A percentile compares a stretch with the other conserved stretches of the same genome.
Conservation (phyloP, 805 yeast genomes). For the Teunomyces panamensis region DNA sequence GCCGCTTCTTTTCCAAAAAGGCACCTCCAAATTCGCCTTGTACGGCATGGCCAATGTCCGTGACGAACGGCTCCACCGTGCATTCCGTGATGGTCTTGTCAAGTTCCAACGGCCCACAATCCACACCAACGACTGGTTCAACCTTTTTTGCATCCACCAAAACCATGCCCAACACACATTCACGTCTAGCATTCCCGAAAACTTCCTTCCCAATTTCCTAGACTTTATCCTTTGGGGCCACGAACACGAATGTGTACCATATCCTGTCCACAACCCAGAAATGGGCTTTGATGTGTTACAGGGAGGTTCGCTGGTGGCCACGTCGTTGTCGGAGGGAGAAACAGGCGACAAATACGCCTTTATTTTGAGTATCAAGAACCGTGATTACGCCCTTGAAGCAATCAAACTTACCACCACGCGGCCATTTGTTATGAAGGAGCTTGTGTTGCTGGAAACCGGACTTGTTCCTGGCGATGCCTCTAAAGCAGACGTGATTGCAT, state of each 20-base stretch:
- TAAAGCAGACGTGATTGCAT: conserved; percentile 57
- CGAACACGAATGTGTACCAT: conserved; percentile 90
- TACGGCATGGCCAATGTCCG: conserved; percentile 88
- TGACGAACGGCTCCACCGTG: conserved; percentile 81
- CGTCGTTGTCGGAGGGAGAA: conserved; percentile 85
- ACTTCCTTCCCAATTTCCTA: conserved; percentile 73
- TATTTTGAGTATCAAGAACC: conserved; percentile 61
- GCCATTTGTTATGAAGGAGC: conserved; percentile 74
- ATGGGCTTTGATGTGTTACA: conserved; percentile 77
- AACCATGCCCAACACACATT: conserved; percentile 81
- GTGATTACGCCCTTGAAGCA: conserved; percentile 54
- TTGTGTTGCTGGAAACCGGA: conserved; percentile 51
- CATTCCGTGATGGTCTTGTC: conserved; percentile 78
- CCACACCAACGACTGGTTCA: conserved; percentile 70
- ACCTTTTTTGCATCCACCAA: conserved; percentile 84
- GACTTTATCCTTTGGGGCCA: conserved; percentile 95
- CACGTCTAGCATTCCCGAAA: conserved; percentile 82
- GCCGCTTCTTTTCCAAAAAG: conserved; percentile 83
- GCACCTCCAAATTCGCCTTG: conserved; percentile 74
- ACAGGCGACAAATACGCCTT: conserved; percentile 71
- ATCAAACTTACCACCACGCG: conserved; percentile 69
- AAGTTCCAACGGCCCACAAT: conserved; percentile 70
- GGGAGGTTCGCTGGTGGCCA: conserved; percentile 93
- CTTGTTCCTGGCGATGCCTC: conserved; percentile 61
- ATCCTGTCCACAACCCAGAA: conserved; percentile 55